phyloP scores from a whole-genome alignment of 768 basidiomycete species.

The Suillus plorans region DNA sequence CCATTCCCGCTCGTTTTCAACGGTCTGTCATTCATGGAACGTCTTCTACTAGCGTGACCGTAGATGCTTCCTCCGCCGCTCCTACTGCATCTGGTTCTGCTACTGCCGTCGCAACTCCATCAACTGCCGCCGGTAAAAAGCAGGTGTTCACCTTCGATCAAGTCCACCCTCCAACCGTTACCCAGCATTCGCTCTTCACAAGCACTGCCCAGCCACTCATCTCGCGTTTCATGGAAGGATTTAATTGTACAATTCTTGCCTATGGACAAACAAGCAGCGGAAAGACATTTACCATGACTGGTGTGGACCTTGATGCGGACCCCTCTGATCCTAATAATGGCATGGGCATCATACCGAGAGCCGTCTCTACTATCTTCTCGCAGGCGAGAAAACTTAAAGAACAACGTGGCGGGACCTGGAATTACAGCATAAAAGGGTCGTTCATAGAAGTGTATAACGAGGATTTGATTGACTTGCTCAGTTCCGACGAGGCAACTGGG shows the following conservation, averaged over 20 bases:
- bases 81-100: constrained; percentile 51
- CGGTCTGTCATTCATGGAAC: constrained; percentile 80
- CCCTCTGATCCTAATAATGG: constrained; percentile 77
- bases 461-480: constrained; percentile 93
- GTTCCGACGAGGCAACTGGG: constrained; percentile 65
- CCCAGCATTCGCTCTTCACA: constrained; percentile 84
- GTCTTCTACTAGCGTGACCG: constrained; percentile 72
- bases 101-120: constrained; percentile 45
- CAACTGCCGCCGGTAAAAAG: constrained; percentile 63
- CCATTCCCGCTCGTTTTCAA: constrained; percentile 94
- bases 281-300: constrained; percentile 88
- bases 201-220: constrained; percentile 83
- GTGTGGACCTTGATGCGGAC: constrained; percentile 86
- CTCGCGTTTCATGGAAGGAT: constrained; percentile 86
- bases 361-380: constrained; percentile 86
- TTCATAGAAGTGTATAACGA: constrained; percentile 99
- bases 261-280: constrained; percentile 35
- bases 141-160: constrained; percentile 92
- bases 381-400: constrained; percentile 74
- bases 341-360: constrained; percentile 95
- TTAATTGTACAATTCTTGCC: constrained; percentile 78
- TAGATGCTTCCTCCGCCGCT: constrained; percentile 66
- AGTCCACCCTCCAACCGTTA: constrained; percentile 83
- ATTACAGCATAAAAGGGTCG: constrained; percentile 78
- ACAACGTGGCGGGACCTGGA: constrained; percentile 75